Conservation (phyloP, 2,329 filamentous ascomycete genomes). For the Cryphonectria carpinicola region DNA sequence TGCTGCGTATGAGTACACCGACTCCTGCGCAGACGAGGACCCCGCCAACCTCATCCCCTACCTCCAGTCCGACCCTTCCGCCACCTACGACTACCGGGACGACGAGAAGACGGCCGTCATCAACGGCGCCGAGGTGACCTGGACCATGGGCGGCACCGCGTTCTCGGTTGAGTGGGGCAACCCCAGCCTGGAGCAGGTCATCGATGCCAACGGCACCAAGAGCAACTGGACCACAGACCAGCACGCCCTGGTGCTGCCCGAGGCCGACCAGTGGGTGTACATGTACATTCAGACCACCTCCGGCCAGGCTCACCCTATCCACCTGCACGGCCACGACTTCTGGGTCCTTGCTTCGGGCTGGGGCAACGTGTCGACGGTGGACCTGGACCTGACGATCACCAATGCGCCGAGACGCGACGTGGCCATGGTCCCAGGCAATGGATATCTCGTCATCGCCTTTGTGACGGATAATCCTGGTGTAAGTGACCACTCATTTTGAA, state of each 20-base stretch:
- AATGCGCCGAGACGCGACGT: slow-evolving; percentile 15
- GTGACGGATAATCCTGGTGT: slow-evolving; percentile 20
- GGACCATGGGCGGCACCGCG: neutral
- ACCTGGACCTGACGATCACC: slow-evolving; percentile 1
- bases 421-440: slow-evolving; percentile 10
- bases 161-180: slow-evolving; percentile 2
- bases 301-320: slow-evolving; percentile 15
- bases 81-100: slow-evolving; percentile 1
- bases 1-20: slow-evolving; percentile 6
- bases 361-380: slow-evolving; percentile 8
- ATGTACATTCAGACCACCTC: slow-evolving; percentile 11
- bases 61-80: neutral
- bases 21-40: slow-evolving; percentile 16
- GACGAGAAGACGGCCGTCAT: slow-evolving; percentile 1
- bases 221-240: slow-evolving; percentile 10
- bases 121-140: slow-evolving; percentile 8
- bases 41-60: slow-evolving; percentile 1
- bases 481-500: neutral
- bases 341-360: slow-evolving; percentile 12
- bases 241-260: slow-evolving; percentile 1
- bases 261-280: slow-evolving; percentile 8
- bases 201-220: slow-evolving; percentile 1
- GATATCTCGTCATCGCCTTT: slow-evolving; percentile 14
- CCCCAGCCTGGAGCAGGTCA: slow-evolving; percentile 5
- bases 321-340: slow-evolving; percentile 22